Conservation (phyloP, 805 yeast genomes). For the Kuraishia floccosa region DNA sequence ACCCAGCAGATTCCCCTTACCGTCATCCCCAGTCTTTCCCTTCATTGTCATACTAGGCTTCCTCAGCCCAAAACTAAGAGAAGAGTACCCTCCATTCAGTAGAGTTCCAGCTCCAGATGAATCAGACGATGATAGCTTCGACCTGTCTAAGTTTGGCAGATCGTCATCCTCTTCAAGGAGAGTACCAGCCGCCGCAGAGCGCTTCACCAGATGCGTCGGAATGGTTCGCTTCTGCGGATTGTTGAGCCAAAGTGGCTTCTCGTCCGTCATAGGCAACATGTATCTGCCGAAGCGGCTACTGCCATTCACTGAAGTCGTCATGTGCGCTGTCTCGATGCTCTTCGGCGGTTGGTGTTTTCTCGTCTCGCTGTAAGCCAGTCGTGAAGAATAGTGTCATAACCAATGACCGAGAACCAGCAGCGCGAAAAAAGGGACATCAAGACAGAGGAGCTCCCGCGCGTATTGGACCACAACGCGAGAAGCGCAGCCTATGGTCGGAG, state of each 20-base stretch:
- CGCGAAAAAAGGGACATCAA: too few relatives aligned
- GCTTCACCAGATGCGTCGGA: slow-evolving; percentile 2
- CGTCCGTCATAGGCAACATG: slow-evolving; percentile 1
- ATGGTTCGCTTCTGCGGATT: slow-evolving; percentile 1
- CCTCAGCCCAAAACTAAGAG: not conserved
- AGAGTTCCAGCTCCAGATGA: slow-evolving; percentile 1
- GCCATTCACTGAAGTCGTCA: not conserved
- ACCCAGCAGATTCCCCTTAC: not conserved
- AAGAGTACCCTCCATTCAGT: not conserved
- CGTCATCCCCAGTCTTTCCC: not conserved
- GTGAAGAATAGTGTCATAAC: too few relatives aligned
- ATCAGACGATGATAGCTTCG: not conserved
- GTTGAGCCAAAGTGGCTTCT: slow-evolving; percentile 2
- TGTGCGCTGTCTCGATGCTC: too few relatives aligned
- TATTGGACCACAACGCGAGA: too few relatives aligned
- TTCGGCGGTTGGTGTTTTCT: too few relatives aligned
- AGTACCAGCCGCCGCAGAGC: slow-evolving; percentile 1
- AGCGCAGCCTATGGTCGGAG: too few relatives aligned
- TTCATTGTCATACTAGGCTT: not conserved
- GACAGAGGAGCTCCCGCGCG: too few relatives aligned
- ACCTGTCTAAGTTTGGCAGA: not conserved
- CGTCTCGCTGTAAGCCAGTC: too few relatives aligned
- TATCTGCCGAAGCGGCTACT: slow-evolving; percentile 1
- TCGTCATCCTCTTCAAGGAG: slow-evolving; percentile 1
- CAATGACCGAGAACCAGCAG: too few relatives aligned